Percentiles rank a stretch among this genome's conserved stretches.
Conservation (phyloP, 352 stramenopile genomes). For the Phytopythium helicoides region DNA sequence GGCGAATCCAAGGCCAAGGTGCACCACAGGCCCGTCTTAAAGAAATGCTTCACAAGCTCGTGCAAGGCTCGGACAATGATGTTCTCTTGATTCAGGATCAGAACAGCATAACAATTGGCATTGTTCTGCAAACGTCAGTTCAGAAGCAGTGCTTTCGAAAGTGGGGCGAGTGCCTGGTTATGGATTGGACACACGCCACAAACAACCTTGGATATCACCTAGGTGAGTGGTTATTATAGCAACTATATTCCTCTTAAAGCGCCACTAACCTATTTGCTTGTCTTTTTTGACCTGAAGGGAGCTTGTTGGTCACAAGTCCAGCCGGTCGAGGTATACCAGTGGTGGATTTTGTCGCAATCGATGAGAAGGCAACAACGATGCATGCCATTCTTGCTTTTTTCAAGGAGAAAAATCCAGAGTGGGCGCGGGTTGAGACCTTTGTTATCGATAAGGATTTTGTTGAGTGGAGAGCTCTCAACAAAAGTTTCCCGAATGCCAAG, state of each 20-base stretch:
- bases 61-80: too few relatives aligned
- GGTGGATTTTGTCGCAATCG: slow-evolving; percentile 14
- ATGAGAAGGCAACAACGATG: slow-evolving; percentile 16
- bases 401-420: slow-evolving; percentile 14
- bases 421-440: slow-evolving; percentile 6
- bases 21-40: too few relatives aligned
- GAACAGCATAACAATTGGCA: too few relatives aligned
- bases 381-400: slow-evolving; percentile 10
- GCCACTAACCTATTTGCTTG: too few relatives aligned
- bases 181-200: slow-evolving; percentile 20
- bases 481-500: slow-evolving; percentile 5
- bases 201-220: slow-evolving; percentile 21
- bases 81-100: too few relatives aligned
- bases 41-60: too few relatives aligned
- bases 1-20: too few relatives aligned
- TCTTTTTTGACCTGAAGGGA: slow-evolving; percentile 6
- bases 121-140: too few relatives aligned
- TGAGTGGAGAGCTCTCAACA: slow-evolving; percentile 14
- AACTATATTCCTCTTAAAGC: too few relatives aligned
- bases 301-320: slow-evolving; percentile 12
- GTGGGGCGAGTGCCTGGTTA: slow-evolving; percentile 15
- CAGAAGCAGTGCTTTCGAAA: slow-evolving; percentile 18
- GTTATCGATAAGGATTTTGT: slow-evolving; percentile 25
- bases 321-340: slow-evolving; percentile 15
- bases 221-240: slow-evolving; percentile 14